phyloP scores from a whole-genome alignment of 2,329 filamentous ascomycete species.

The Microdochium trichocladiopsis region DNA sequence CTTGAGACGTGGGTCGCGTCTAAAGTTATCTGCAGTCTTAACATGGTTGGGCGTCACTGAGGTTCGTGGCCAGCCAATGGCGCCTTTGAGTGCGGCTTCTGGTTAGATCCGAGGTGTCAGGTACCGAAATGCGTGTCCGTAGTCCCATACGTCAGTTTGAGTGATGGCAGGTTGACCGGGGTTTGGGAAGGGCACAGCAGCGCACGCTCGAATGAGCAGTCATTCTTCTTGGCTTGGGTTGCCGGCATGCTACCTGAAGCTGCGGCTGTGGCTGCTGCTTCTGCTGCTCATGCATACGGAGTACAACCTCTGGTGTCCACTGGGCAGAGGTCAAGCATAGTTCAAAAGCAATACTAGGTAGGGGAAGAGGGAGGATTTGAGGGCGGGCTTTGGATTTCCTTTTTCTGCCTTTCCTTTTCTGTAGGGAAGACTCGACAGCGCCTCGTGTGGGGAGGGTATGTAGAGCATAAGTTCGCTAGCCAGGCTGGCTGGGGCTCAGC shows the following conservation, averaged over 20 bases:
- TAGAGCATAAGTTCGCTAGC: neutral
- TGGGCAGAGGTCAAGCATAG: neutral
- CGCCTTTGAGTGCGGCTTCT: slow-evolving; percentile 3
- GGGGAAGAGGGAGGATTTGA: neutral
- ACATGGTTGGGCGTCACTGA: slow-evolving; percentile 36
- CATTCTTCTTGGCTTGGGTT: neutral
- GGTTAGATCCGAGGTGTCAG: slow-evolving; percentile 2
- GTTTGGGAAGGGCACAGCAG: neutral
- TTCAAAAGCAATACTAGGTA: neutral
- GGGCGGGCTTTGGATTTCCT: neutral
- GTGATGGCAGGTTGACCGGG: neutral
- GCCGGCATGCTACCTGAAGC: neutral
- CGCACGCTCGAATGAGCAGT: neutral
- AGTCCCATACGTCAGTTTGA: slow-evolving; percentile 23
- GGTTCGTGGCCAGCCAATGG: slow-evolving; percentile 31
- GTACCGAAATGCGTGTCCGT: slow-evolving; percentile 14
- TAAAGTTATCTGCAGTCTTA: slow-evolving; percentile 20
- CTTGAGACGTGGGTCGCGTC: slow-evolving; percentile 33
- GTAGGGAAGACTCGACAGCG: neutral
- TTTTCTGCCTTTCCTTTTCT: neutral
- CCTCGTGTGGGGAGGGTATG: neutral
- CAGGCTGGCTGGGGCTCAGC: neutral
- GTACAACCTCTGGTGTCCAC: neutral
- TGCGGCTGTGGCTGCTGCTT: neutral
- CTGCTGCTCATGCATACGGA: neutral